Evolutionary conservation across 257 asterid species (phyloP), one percentile per base, ranked within the genome.

Genomic region (Solanum phureja): DNA sequence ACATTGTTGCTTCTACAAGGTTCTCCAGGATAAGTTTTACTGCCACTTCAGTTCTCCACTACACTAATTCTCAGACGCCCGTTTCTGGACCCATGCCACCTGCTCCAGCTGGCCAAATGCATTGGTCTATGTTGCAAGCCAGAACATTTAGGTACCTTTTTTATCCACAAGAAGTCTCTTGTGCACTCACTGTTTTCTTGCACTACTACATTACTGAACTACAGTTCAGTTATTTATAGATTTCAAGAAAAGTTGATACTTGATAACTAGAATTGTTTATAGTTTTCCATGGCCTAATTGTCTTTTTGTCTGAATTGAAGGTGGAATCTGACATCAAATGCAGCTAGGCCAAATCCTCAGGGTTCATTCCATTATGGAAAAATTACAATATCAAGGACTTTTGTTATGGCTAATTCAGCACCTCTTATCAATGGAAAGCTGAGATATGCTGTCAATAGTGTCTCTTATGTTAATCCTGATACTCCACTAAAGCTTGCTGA

Each of bases 261-360:
- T 44, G 40, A 42, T 18, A 44, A 5, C 66, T 81, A 46, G 84
- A n/a, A 79, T 16, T 79, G 40, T 8, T 44, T 79, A 14, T 79
- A 24, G 8, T 44, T 44, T 62, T 16, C 40, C 13, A 46, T 27
- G 66, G 7, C 40, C 68, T 86, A 34, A 79, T 66, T 33, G 8
- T 49, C 18, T 16, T 46, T 38, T 79, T 79, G 13, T 73, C 16
- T 86, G 31, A 10, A 24, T 89, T 92, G 90, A 88, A 97, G 99
- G 95, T 94, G 99, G 99, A 97, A 97, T 88, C 89, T 97, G 92
- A 97, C 99, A 84, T 88, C 98, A 69, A 97, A 97, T 84, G 99
- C 99, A 81, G 99, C 99, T 3, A 96, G 99, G 94, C 99, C 99
- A 6, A 97, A 97, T 42, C 99, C 99, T 34, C 98, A 96, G 88